Base-by-base conservation (phyloP, 2,329 filamentous ascomycete genomes). In the Colletotrichum kahawae region DNA sequence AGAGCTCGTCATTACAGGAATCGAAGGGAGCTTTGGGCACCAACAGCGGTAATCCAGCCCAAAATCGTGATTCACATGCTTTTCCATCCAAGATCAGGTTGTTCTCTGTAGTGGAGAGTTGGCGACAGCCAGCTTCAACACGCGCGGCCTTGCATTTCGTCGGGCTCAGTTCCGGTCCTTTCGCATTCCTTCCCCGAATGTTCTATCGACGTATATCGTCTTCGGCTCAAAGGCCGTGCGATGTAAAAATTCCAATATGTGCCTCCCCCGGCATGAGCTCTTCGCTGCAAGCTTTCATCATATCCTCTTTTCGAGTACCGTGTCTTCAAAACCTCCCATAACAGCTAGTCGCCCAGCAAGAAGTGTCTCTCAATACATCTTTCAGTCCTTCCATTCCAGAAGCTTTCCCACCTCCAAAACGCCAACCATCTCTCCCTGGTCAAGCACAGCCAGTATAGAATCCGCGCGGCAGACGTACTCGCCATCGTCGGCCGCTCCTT, bases 381-480 rank as follows among this genome's bases (percentile, higher is more conserved):
- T 14, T 48, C n/a, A 66, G 27, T 54, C 38, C 63, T 33, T 48
- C 63, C 75, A 75, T 63, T 75, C 77, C 24, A 86, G 73, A 7
- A 88, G 78, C 67, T 82, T 81, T 57, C 83, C 86, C 12, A 88
- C 86, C 79, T 91, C 89, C 57, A 91, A 75, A 48, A 91, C 85
- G 9, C 89, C 90, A 7, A 87, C 81, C 33, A 89, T 83, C 67
- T 87, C 84, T 1, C 85, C 86, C 14, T 83, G 81, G 5, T 88
- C 85, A 57, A 89, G 81, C 5, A 89, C 83, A 1, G 86, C 89
- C 2, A 91, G 78, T 13, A 91, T 82, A 1, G 86, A 86, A 67
- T 88, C 85, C 48, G 86, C 82, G 8, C 80, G 76, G 31, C 79
- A 78, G 65, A 83, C 80, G 48, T 82, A 82, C 51, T 83, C 81